Conservation (phyloP, 108 stramenopile species). For the Skeletonema grethae region DNA sequence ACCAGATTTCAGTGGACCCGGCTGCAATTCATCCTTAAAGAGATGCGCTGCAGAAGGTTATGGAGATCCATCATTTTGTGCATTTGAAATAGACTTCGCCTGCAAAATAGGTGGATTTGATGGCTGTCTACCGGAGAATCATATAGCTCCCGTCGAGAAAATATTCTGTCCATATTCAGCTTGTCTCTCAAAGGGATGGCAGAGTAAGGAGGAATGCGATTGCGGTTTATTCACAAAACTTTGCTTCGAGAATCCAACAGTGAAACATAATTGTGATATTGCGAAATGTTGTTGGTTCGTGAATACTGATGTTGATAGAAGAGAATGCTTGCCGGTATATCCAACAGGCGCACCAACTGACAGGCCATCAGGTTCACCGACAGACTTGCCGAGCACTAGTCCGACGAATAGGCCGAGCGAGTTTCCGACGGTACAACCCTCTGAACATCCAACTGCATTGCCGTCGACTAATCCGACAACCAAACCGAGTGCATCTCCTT, state of each 20-base stretch:
- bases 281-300: constrained; percentile 2
- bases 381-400: too few relatives aligned
- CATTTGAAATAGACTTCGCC: constrained; percentile 5
- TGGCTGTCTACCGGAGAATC: constrained; percentile 2
- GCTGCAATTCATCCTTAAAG: too few relatives aligned
- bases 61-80: background rate
- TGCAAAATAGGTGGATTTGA: background rate
- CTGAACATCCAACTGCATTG: background rate
- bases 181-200: background rate
- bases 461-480: background rate
- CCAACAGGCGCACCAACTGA: too few relatives aligned
- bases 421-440: background rate
- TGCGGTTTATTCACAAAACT: constrained; percentile 1
- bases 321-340: background rate
- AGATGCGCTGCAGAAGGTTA: background rate
- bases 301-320: background rate
- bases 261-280: constrained; percentile 1
- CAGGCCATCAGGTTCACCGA: background rate
- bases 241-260: background rate
- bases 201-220: background rate
- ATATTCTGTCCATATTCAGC: constrained; percentile 9
- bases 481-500: background rate
- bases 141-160: background rate
- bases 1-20: too few relatives aligned
- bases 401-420: too few relatives aligned